phyloP scores from a whole-genome alignment of 345 rosid genomes.

The Eucalyptus cloeziana region DNA sequence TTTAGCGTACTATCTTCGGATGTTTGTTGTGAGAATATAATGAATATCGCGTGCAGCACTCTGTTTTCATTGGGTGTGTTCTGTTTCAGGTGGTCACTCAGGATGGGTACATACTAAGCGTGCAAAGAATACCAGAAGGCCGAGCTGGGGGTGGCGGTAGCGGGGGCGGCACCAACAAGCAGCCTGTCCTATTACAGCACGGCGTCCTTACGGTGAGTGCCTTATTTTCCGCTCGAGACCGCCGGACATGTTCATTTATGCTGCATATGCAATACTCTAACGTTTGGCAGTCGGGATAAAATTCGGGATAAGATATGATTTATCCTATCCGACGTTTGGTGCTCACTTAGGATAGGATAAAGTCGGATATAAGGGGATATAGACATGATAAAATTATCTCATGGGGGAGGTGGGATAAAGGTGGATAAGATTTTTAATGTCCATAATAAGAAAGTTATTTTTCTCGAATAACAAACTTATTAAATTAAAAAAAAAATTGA shows the following conservation, averaged over 20 bases:
- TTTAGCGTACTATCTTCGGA: neutral
- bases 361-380: no score
- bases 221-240: neutral
- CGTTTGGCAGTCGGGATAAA: no score
- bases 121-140: constrained; percentile 79
- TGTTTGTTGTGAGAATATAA: neutral
- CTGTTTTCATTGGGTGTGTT: neutral
- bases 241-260: neutral
- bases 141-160: neutral
- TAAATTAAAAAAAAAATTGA: no score
- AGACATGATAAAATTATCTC: no score
- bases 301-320: no score
- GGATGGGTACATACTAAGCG: constrained; percentile 68
- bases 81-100: constrained; percentile 46
- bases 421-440: no score
- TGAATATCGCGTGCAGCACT: neutral
- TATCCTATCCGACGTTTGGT: no score
- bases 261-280: neutral
- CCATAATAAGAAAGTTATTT: no score
- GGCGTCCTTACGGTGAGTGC: constrained; percentile 71
- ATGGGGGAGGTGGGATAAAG: no score
- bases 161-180: constrained; percentile 10
- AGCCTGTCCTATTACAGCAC: constrained; percentile 75
- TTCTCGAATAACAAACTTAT: no score
- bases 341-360: no score